Base-by-base conservation (phyloP, 1,139 yeast genomes). In the Ogataea hybrid region DNA sequence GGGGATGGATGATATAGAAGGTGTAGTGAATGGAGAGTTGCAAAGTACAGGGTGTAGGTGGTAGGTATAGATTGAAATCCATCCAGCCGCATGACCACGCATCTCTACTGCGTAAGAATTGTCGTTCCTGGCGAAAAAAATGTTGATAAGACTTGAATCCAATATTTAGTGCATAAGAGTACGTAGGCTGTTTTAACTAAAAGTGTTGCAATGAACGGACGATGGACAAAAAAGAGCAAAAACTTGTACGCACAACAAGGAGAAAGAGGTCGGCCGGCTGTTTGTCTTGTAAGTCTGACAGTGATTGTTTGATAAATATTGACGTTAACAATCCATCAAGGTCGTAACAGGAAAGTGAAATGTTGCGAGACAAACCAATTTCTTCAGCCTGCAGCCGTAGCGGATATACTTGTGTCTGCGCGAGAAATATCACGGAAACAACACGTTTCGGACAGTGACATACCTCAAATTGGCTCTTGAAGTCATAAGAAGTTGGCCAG, bases 341-440 rank as follows among this genome's bases (percentile, higher is more conserved):
- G 74, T 47, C 59, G 75, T 27, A 64, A 63, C 36, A 57, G 74
- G 46, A 66, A 67, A 56, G 69, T 70, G 59, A 70, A 70, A 54
- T 71, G 76, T 50, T 68, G 67, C 42, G 75, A 68, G 39, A 30
- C 30, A 1, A 62, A 52, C 70, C 71, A 0, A 37, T 51, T 1
- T 69, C 73, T 34, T 43, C 47, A 4, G 59, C 60, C 1, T 68
- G 71, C 50, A 39, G 45, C 25, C 50, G 59, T n/a, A 62, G 63
- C 35, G 52, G 61, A n/a, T 57, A 68, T 39, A 42, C 54, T 6
- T 70, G 75, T 50, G 51, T 34, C 31, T 58, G n/a, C 47, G 54
- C 28, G 52, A 53, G 29, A 56, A 50, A 30, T 55, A 51, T 31
- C 47, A 47, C 16, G 54, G 53, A n/a, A 53, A 50, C n/a, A 43